Evolutionary conservation across 345 rosid genomes (phyloP), one percentile per base, ranked within the genome.

Genomic region (Kernera saxatilis): DNA sequence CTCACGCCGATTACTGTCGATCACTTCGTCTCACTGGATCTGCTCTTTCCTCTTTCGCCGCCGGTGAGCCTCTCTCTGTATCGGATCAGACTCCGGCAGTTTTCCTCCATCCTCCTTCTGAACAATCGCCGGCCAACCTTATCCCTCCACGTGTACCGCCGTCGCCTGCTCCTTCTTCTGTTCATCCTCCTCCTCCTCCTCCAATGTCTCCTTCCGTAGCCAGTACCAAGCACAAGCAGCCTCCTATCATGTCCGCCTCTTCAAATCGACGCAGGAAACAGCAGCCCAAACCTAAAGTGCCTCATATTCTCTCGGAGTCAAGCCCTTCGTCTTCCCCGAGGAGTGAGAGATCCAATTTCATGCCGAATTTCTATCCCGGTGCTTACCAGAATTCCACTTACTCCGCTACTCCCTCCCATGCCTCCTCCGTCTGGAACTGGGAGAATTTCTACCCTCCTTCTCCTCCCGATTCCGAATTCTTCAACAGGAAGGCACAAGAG

Each of bases 351-450:
- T 83, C 85, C 27, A 75, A 77, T 59, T 83, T 79, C 74, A 54
- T 74, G 66, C 67, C 69, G n/a, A 74, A 73, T 64, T 80, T 73
- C 36, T 84, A 69, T 66, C 98, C 96, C 4, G 78, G 84, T 5
- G 92, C 96, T 67, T 85, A 78, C 45, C 92, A 84, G 77, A 76
- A 85, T 66, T 86, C 93, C 2, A 81, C 82, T 36, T 89, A 93
- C 77, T 78, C 97, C 0, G 79, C 66, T 63, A 89, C 98, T 23
- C 96, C 96, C 6, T 93, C 98, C 0, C 97, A 91, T 48, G 69
- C 96, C 1, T 93, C 98, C 53, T 93, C 98, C 29, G 82, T 85
- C 6, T 93, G 97, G 98, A 89, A 93, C 78, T 93, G 98, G 98
- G 98, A 93, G 51, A 87, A 91, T 64, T 87, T 91, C 73, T 82